Conservation (phyloP, 805 yeast species). For the Metschnikowia lachancei region DNA sequence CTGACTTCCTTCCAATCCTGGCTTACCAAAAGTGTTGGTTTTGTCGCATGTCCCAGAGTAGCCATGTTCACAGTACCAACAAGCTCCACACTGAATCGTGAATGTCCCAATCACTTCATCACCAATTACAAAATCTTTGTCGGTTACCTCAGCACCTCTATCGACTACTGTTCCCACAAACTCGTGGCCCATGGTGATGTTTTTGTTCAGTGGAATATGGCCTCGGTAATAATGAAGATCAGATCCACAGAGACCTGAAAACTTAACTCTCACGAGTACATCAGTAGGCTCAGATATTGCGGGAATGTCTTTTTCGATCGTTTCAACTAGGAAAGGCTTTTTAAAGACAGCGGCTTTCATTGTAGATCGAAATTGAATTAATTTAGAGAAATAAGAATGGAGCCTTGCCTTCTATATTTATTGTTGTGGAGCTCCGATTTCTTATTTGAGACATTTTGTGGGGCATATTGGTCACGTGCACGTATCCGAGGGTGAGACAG, state of each 20-base stretch:
- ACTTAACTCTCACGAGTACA: constrained; percentile 47
- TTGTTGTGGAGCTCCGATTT: background rate
- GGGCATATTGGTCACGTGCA: background rate
- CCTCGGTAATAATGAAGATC: constrained; percentile 57
- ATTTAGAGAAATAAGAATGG: background rate
- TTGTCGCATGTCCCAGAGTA: constrained; percentile 53
- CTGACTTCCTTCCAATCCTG: constrained; percentile 58
- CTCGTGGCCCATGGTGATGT: constrained; percentile 52
- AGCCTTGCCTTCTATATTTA: background rate
- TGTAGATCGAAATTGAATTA: background rate
- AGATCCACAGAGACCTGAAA: constrained; percentile 54
- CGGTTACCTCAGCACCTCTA: constrained; percentile 31
- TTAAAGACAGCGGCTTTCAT: constrained; percentile 53
- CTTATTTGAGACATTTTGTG: background rate
- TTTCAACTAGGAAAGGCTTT: constrained; percentile 42
- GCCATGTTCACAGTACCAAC: constrained; percentile 58
- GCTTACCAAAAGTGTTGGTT: constrained; percentile 57
- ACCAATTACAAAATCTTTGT: constrained; percentile 37
- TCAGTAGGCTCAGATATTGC: constrained; percentile 36
- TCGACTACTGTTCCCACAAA: constrained; percentile 44
- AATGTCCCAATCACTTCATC: constrained; percentile 45
- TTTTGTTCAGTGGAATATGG: constrained; percentile 37
- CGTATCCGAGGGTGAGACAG: background rate
- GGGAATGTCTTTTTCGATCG: constrained; percentile 43
- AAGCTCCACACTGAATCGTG: constrained; percentile 58